Conservation (phyloP, 495 filamentous ascomycete genomes). For the Letharia columbiana region DNA sequence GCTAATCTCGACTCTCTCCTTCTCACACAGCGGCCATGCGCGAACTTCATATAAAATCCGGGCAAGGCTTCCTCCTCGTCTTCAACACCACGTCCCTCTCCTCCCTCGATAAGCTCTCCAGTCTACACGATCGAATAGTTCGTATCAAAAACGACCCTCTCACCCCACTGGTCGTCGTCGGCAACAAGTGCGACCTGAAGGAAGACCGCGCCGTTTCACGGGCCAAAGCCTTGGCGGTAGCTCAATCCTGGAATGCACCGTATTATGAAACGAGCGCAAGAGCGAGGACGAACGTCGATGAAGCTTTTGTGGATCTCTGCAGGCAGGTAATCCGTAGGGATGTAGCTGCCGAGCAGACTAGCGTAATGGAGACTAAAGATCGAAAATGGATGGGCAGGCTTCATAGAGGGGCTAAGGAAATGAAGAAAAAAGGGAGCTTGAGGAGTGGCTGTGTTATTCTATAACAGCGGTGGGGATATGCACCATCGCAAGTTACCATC, state of each 20-base stretch:
- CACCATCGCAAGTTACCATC: too few relatives aligned
- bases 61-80: conserved; percentile 94
- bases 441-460: too few relatives aligned
- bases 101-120: conserved; percentile 76
- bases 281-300: conserved; percentile 80
- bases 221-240: conserved; percentile 71
- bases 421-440: too few relatives aligned
- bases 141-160: conserved; percentile 92
- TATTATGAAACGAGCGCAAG: conserved; percentile 87
- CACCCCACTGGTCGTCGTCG: conserved; percentile 90
- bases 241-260: conserved; percentile 85
- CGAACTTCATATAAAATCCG: conserved; percentile 94
- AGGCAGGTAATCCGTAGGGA: conserved; percentile 82
- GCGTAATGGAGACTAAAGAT: conserved; percentile 31
- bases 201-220: conserved; percentile 81
- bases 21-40: conserved; percentile 1
- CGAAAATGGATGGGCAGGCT: too few relatives aligned
- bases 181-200: conserved; percentile 94
- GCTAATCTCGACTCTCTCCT: too few relatives aligned
- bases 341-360: conserved; percentile 38
- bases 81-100: conserved; percentile 90
- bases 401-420: too few relatives aligned
- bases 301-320: conserved; percentile 89
- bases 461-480: too few relatives aligned
- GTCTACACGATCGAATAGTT: conserved; percentile 89